Percentiles rank a stretch among this genome's conserved stretches.
These are phyloP conservation scores for Brassica juncea DNA, from an alignment of 345 rosid species.

Conservation along the genomic window DNA sequence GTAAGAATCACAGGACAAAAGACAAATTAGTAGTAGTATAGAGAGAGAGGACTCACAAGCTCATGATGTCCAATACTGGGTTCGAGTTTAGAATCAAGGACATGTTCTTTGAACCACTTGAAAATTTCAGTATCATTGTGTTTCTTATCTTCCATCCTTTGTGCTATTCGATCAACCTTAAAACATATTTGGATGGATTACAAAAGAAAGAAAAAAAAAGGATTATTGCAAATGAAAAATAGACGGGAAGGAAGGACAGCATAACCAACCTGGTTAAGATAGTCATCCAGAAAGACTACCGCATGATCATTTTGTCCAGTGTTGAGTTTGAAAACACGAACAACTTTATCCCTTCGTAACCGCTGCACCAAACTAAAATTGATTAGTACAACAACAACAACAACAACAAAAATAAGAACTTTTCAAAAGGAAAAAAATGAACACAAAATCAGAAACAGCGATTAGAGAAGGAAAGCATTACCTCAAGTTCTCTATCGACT, in stretches of 20 bases:
- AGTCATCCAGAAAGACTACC: slow-evolving; percentile 81
- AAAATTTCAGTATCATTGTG: slow-evolving; percentile 56
- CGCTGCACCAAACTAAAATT: slow-evolving; percentile 44
- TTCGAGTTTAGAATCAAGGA: slow-evolving; percentile 72
- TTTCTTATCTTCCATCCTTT: slow-evolving; percentile 73
- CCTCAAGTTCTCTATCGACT: slow-evolving; percentile 92
- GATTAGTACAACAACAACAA: no score
- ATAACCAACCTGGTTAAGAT: slow-evolving; percentile 62
- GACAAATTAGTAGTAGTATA: not conserved
- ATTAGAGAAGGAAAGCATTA: slow-evolving; percentile 6
- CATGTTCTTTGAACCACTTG: slow-evolving; percentile 74
- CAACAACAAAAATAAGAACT: not conserved
- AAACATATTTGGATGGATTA: slow-evolving; percentile 1
- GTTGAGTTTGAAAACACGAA: slow-evolving; percentile 81
- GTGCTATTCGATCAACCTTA: slow-evolving; percentile 55
- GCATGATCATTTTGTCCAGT: slow-evolving; percentile 95
- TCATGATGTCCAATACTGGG: slow-evolving; percentile 73
- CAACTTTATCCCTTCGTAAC: slow-evolving; percentile 66
- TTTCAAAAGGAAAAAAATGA: not conserved
- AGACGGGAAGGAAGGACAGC: not conserved
- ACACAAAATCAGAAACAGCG: not conserved
- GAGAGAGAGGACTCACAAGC: slow-evolving; percentile 59
- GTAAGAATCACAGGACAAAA: not conserved
- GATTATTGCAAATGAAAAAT: not conserved
- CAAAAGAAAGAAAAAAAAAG: not conserved